Base-by-base conservation (phyloP, 2,329 filamentous ascomycete species). In the Verticillium albo-atrum region DNA sequence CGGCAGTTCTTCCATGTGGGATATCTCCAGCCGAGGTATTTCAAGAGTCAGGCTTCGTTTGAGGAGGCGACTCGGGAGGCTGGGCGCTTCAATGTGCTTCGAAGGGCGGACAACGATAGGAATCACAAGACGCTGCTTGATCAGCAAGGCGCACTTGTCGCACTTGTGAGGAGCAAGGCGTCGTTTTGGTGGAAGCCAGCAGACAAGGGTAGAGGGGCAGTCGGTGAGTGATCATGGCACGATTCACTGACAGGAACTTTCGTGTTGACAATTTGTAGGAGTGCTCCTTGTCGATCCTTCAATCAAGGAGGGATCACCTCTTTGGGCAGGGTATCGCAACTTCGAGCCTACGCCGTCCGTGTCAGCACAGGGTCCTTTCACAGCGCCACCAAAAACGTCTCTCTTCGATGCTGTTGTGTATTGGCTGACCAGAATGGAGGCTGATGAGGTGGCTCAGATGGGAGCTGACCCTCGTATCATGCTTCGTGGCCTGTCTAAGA, bases 1-100 rank as follows among this genome's bases (percentile, higher is more conserved):
- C 64, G 65, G 47, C 67, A 64, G 7, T 70, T 67, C 66, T 63
- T 63, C 35, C 68, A 70, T 54, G 35, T 70, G 58, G 66, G 68
- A 28, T 70, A 65, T 20, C 60, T 67, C 17, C 63, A 63, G 9
- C 61, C 64, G 4, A 62, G 68, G 28, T 68, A 68, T 55, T 70
- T 70, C 35, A 55, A 64, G 6, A 50, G 17, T 26, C 58, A 28
- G 25, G 28, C 4, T 25, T 52, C 0, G 14, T 54, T 3, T 68
- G 63, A n/a, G 32, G 47, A 10, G 15, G 30, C 2, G 66, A 53
- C 42, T 15, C n/a, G 57, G 3, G 58, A 68, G 9, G 63, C 63
- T 3, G 50, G 50, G 2, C 10, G 27, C 1, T 69, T 67, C 56
- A 70, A 70, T 25, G 63, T 70, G 4, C 35, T 62, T 3, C 63